Base-by-base conservation (phyloP, 2,329 filamentous ascomycete species). In the Fusarium zealandicum region DNA sequence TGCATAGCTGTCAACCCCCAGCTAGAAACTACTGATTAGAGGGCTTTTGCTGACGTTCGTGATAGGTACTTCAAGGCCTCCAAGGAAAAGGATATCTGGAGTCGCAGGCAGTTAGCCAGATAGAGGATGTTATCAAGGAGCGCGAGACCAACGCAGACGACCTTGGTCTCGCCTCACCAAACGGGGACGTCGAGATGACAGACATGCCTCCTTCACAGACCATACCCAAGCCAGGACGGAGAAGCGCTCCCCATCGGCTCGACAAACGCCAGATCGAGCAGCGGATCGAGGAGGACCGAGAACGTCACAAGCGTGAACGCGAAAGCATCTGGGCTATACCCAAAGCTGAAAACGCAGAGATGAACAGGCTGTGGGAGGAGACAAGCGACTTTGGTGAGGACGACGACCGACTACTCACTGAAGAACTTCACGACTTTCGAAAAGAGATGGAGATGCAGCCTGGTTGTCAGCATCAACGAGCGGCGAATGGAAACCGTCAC, bases 311-410 rank as follows among this genome's bases (percentile, higher is more conserved):
- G 80, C 80, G 93, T 36, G 79, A 93, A 68, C 80, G 95, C 17
- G 95, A 99, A 76, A 92, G 88, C 66, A 96, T 96, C 59, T 99
- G 96, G 95, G 91, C 92, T 1, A 87, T 96, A 3, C 85, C 85
- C 25, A 81, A 83, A 8, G 67, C 64, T 8, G 80, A 83, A 20
- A 83, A 87, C 30, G 76, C 78, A 10, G 93, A 98, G 75, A 88
- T 92, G 75, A 84, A 88, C 59, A 90, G 86, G 75, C 76, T 96
- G 61, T 96, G 90, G 89, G 91, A 95, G 33, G 92, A 96, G 70
- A 88, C 86, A 14, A 96, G 91, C 67, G 91, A 95, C 60, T 80
- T 93, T 57, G 90, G 89, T 4, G 90, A 95, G 55, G 95, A 99
- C 70, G 95, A 99, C 69, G 89, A 88, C 66, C 77, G 89, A 40